Evolutionary conservation across 192 early-diverging fungal genomes (phyloP), one percentile per base, ranked within the genome.

Genomic region (Spinellus fusiger): DNA sequence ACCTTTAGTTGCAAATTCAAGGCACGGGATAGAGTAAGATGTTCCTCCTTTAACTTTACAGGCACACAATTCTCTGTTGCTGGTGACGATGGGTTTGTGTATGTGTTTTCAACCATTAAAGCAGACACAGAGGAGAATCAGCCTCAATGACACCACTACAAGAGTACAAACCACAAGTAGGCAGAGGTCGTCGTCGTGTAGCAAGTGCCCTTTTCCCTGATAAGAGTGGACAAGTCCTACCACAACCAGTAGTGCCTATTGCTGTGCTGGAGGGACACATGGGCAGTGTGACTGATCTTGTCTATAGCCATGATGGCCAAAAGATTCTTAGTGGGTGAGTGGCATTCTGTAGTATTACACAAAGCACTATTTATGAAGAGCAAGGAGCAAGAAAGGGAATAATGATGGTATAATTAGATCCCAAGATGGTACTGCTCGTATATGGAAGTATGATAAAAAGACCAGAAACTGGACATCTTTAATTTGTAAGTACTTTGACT

Each of bases 21-120:
- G 35, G 40, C 73, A 13, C 73, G 79, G n/a, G 83, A 84, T 65
- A 35, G 63, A 33, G 62, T 83, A 5, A 66, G 73, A 5, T 83
- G 83, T 44, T 78, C 86, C 9, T 83, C 84, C 0, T 94, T 93
- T 70, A 92, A 90, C 54, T 70, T 71, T 34, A 89, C 86, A 6
- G 92, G 92, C 9, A 88, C 88, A 4, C 74, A 82, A 5, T 90
- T 96, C 70, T 86, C 86, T 31, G 78, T 93, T 8, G 84, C 91
- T 38, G 89, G 91, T 1, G 76, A 77, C 2, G 87, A 89, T 65
- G 88, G 92, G 0, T 78, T 86, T 29, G 74, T 94, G 9, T 86
- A 86, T 66, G 64, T 94, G 3, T 94, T 86, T 66, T 85, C 87
- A 5, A 84, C 87, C 8, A 80, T 90, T 23, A 78, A 80, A 32